Percentiles rank a stretch among this genome's conserved stretches.
These are phyloP conservation scores for Cercospora janseana DNA, from an alignment of 2,329 filamentous ascomycete genomes.

Conservation along the genomic window DNA sequence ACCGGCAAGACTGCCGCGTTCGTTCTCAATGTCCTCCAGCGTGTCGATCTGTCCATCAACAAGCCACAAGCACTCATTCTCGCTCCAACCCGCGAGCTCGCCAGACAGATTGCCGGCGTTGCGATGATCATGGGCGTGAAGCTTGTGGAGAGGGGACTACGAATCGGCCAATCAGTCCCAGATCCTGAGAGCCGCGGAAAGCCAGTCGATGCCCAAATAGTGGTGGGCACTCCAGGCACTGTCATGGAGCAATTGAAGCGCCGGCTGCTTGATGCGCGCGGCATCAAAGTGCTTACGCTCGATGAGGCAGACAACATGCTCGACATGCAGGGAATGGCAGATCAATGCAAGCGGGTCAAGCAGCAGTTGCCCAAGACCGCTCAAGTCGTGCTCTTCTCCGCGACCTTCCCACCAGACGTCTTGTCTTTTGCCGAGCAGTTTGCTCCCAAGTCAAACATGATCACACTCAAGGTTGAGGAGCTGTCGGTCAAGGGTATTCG, in stretches of 20 bases:
- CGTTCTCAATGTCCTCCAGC: conserved; percentile 84
- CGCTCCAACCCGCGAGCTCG: conserved; percentile 89
- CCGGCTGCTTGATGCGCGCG: conserved; percentile 67
- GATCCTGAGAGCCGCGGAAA: conserved; percentile 67
- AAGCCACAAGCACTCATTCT: conserved; percentile 83
- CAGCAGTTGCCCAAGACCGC: conserved; percentile 66
- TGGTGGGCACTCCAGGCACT: conserved; percentile 92
- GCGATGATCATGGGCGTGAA: conserved; percentile 81
- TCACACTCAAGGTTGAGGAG: conserved; percentile 85
- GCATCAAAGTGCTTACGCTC: conserved; percentile 79
- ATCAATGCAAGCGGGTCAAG: conserved; percentile 91
- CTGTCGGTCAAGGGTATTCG: conserved; percentile 96
- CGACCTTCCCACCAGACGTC: conserved; percentile 85
- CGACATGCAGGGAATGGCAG: conserved; percentile 89
- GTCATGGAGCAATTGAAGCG: conserved; percentile 82
- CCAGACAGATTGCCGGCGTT: conserved; percentile 88
- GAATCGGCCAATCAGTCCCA: conserved; percentile 79
- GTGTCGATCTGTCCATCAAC: conserved; percentile 70
- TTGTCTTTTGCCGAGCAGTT: conserved; percentile 80
- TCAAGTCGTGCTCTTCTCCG: conserved; percentile 94
- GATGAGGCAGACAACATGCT: conserved; percentile 99
- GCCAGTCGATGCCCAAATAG: conserved; percentile 70
- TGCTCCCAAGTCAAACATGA: conserved; percentile 79
- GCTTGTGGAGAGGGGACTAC: conserved; percentile 62
- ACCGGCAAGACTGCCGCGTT: conserved; percentile 98